phyloP scores from a whole-genome alignment of 2,329 filamentous ascomycete genomes.

The Akanthomyces uredinophilus region DNA sequence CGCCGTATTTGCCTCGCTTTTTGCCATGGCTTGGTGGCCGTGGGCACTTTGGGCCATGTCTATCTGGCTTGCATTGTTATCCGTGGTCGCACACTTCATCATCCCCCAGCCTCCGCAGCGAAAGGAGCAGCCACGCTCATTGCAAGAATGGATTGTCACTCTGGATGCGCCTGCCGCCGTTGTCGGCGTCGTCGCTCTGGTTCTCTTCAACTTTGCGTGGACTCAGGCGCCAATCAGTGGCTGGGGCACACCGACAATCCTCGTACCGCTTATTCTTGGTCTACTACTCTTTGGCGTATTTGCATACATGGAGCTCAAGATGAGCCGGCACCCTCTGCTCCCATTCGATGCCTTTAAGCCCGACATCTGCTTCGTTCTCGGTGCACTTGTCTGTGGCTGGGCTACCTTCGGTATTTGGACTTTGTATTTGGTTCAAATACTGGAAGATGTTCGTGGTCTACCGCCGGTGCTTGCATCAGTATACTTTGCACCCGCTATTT shows the following conservation, averaged over 20 bases:
- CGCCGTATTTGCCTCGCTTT: constrained; percentile 34
- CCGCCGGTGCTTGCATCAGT: constrained; percentile 40
- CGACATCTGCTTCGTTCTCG: constrained; percentile 51
- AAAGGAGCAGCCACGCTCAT: constrained; percentile 8
- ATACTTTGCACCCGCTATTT: constrained; percentile 39
- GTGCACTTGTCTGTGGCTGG: constrained; percentile 50
- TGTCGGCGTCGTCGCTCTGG: constrained; percentile 48
- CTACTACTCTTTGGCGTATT: constrained; percentile 50
- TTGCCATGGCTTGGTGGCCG: constrained; percentile 42
- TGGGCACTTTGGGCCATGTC: constrained; percentile 42
- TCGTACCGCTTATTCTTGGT: constrained; percentile 52
- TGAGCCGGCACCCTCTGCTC: constrained; percentile 48
- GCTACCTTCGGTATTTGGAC: constrained; percentile 49
- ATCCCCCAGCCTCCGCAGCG: constrained; percentile 29
- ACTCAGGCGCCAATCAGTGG: constrained; percentile 58
- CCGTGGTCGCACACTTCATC: constrained; percentile 26
- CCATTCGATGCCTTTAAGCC: constrained; percentile 46
- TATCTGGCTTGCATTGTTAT: constrained; percentile 30
- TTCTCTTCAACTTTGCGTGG: constrained; percentile 63
- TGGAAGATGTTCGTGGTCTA: constrained; percentile 38
- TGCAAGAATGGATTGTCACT: constrained; percentile 21
- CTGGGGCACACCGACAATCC: constrained; percentile 53
- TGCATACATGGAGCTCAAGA: constrained; percentile 48
- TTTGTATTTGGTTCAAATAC: constrained; percentile 47
- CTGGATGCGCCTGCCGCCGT: constrained; percentile 37